phyloP scores from a whole-genome alignment of 2,329 filamentous ascomycete species.

The Fusarium euwallaceae region DNA sequence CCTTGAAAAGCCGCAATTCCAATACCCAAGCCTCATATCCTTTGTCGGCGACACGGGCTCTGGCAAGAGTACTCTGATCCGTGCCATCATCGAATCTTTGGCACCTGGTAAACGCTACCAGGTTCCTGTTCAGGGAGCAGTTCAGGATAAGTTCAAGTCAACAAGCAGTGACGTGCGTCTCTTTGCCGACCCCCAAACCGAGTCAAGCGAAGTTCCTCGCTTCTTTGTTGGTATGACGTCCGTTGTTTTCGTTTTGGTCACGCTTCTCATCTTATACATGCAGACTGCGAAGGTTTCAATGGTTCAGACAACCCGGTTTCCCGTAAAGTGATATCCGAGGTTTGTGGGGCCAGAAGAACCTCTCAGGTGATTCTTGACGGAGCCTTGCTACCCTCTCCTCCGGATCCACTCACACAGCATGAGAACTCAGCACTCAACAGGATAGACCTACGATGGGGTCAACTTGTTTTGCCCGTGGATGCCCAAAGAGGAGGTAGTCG shows the following conservation, averaged over 20 bases:
- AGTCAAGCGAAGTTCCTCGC: not conserved
- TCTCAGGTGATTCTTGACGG: not conserved
- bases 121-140: not conserved
- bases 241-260: not conserved
- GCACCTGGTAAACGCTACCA: not conserved
- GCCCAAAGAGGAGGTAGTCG: no score
- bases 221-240: not conserved
- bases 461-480: not conserved
- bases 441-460: not conserved
- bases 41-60: not conserved
- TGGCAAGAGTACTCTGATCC: not conserved
- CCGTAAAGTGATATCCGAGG: not conserved
- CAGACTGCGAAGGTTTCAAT: not conserved
- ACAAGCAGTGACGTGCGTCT: not conserved
- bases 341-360: not conserved
- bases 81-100: not conserved
- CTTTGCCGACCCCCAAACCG: not conserved
- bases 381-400: not conserved
- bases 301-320: not conserved
- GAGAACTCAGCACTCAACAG: not conserved
- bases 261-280: not conserved
- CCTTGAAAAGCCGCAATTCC: not conserved
- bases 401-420: not conserved
- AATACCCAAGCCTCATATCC: slow-evolving; percentile 6
- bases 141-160: not conserved